Base-by-base conservation (phyloP, 2,329 filamentous ascomycete species). In the Ceratocystis albifundus region DNA sequence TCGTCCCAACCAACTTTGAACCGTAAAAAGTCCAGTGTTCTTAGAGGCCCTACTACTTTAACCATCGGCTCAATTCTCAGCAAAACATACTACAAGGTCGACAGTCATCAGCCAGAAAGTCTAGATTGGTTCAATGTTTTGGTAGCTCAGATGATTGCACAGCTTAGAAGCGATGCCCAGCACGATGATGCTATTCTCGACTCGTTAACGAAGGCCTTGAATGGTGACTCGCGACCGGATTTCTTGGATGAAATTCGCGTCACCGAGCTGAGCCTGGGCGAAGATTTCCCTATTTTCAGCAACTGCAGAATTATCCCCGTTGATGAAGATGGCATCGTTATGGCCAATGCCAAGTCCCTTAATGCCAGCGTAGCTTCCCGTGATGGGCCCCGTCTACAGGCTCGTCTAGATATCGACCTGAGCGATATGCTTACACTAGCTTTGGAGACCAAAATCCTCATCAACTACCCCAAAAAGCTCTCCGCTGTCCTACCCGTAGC, bases 41-140 rank as follows among this genome's bases (percentile, higher is more conserved):
- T 94, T 6, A 83, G 89, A 3, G 86, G 84, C 20, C 83, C 88
- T 0, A 87, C 88, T 0, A 83, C 84, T 3, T 84, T 95, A 20
- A 96, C 92, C 3, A 96, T 96, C n/a, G 88, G 88, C 63, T 95
- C 91, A 8, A 96, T 99, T 69, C 82, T 99, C 30, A 88, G 87
- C 71, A 99, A 99, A 78, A 97, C 94, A 25, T 99, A 96, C 76
- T 99, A 99, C 78, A 96, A 96, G 73, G 90, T 94, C 55, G 84
- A 95, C 71, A 91, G 90, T 68, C 94, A 99, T 75, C 94, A 97
- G 75, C 94, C 94, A 0, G 94, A 99, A 76, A 95, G 89, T 67
- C 77, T 99, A 68, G 94, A 99, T 76, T 99, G 94, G 94, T 97
- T 99, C 81, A 99, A 99, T 74, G 94, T 99, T 30, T 80, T 99